Evolutionary conservation across 1,139 yeast species (phyloP).

Genomic region (Candida tropicalis): DNA sequence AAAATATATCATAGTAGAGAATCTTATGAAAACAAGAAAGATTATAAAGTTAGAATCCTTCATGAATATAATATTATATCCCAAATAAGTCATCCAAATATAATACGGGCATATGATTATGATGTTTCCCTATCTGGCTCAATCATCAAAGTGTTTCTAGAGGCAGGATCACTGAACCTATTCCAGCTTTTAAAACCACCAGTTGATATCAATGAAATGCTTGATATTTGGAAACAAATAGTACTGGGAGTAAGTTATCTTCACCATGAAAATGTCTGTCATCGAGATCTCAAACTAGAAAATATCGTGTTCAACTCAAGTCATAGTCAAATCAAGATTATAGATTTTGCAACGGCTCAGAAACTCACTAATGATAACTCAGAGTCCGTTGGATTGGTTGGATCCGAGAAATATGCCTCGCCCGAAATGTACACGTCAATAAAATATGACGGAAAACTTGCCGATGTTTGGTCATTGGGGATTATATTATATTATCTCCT

Average conservation of each 20-base stretch:
- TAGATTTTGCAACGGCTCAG: conserved; percentile 41
- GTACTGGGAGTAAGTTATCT: conserved; percentile 35
- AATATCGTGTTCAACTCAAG: conserved; percentile 35
- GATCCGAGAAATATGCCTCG: conserved; percentile 47
- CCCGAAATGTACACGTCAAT: conserved; percentile 47
- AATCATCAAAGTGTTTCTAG: conserved; percentile 30
- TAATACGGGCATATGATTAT: conserved; percentile 33
- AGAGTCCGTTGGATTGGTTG: conserved; percentile 49
- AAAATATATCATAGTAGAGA: conserved; percentile 37
- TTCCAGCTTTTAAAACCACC: conserved; percentile 17
- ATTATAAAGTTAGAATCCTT: conserved; percentile 27
- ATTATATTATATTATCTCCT: conserved; percentile 39
- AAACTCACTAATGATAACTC: conserved; percentile 13
- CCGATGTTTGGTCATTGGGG: conserved; percentile 56
- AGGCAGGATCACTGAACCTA: conserved; percentile 35
- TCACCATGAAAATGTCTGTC: conserved; percentile 35
- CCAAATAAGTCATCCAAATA: conserved; percentile 34
- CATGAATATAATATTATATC: conserved; percentile 38
- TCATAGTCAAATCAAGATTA: conserved; percentile 32
- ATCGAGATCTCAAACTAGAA: conserved; percentile 46
- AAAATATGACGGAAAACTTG: conserved; percentile 40
- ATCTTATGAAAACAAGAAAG: conserved; percentile 33
- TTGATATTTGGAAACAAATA: conserved; percentile 40
- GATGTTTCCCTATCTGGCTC: conserved; percentile 23
- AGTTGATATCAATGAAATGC: conserved; percentile 18